phyloP scores from a whole-genome alignment of 805 yeast genomes.

The Yarrowia hollandica region DNA sequence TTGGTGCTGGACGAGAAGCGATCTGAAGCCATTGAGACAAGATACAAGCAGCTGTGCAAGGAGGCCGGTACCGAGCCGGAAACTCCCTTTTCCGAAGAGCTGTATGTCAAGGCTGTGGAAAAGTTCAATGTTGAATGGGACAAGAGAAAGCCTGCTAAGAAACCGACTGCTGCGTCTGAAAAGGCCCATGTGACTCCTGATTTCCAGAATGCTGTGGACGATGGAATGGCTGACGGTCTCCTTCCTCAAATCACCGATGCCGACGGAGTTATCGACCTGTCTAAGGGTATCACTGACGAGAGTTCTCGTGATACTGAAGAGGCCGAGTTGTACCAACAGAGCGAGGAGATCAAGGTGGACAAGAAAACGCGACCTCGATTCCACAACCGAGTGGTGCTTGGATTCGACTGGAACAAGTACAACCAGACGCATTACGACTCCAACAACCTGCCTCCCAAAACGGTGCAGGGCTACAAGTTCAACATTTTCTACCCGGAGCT shows the following conservation, averaged over 20 bases:
- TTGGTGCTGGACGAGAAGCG: neutral
- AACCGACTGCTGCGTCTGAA: neutral
- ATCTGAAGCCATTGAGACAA: neutral
- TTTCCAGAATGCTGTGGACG: conserved; percentile 3
- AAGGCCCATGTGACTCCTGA: neutral
- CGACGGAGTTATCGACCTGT: conserved; percentile 23
- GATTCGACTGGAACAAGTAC: conserved; percentile 44
- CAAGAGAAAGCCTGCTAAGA: neutral
- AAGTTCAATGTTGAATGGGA: conserved; percentile 12
- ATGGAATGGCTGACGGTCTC: conserved; percentile 19
- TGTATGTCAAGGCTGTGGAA: conserved; percentile 9
- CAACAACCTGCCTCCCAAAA: conserved; percentile 44
- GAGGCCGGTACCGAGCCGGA: neutral
- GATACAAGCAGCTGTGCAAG: conserved; percentile 19
- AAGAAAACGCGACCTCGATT: conserved; percentile 37
- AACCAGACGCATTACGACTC: conserved; percentile 41
- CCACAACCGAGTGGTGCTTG: conserved; percentile 40
- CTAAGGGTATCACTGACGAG: conserved; percentile 23
- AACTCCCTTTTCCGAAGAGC: conserved; percentile 1
- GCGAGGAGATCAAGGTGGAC: conserved; percentile 6
- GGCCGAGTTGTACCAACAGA: conserved; percentile 17
- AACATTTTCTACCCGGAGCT: conserved; percentile 43
- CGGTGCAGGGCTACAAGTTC: conserved; percentile 44
- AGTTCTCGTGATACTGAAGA: conserved; percentile 20
- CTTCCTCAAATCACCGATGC: conserved; percentile 19